Evolutionary conservation across 352 stramenopile genomes (phyloP), one percentile per base, ranked within the genome.

Genomic region (Pseudoperonospora humuli): DNA sequence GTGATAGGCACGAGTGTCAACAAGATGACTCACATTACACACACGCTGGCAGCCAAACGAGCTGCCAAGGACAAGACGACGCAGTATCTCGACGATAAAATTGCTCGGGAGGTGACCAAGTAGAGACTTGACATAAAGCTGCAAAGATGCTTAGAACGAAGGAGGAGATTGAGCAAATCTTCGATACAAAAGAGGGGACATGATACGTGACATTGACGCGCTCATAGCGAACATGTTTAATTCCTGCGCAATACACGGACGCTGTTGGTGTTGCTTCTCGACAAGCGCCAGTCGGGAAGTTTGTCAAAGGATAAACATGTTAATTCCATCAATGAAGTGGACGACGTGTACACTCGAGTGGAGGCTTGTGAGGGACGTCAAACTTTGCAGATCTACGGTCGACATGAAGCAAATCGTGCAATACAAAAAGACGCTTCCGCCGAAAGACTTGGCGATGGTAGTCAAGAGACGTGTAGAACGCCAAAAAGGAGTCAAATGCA

Each of bases 1-100:
- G 70, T 56, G 7, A 86, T 92, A 27, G 80, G 80, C 26, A 76
- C 71, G 0, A 77, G 77, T 24, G 77, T 64, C 18, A 65, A 75
- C 48, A 88, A 86, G 31, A 93, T 93, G 80, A 61, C 75, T 19
- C 73, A 84, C 38, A 70, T 88, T 50, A 71, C 73, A 0, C 77
- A 90, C 26, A 72, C 61, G 7, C 64, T 90, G 39, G 72, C 75
- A 5, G 75, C 72, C 31, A 69, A 70, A 6, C 70, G 76, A 26
- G 40, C 57, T 14, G 78, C 74, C 1, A 75, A 79, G 37, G 72
- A 85, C 40, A 75, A 85, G 51, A 90, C 77, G 2, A 72, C 55
- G 32, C 68, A 87, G 56, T 93, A 93, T 47, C 54, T 93, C 5
- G 73, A 90, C 39, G 71, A 87, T 40, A 92, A 92, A 67, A 70